Evolutionary conservation across 164 flowering plant species (phyloP), one percentile per base, ranked within the genome.

Genomic region (Amborella trichopoda): DNA sequence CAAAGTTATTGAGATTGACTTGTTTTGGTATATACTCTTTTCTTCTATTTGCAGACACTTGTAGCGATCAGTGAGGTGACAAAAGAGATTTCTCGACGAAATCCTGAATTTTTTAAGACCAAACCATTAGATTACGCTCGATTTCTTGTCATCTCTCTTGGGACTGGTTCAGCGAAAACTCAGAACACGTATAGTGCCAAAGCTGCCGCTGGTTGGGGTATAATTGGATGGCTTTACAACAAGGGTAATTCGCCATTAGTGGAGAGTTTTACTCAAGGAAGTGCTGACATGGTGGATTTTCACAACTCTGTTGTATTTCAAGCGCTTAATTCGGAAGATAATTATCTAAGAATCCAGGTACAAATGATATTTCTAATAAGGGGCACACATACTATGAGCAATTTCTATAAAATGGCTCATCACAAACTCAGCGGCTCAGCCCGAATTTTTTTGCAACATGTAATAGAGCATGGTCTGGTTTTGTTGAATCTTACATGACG

Each of bases 201-300:
- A 23, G 22, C 34, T 2, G 57, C 50, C 16, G 33, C 10, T 14
- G 34, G 26, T 12, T 53, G 57, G 57, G 50, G 50, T 5, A 14
- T 36, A 4, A 10, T 53, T 1, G 49, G 43, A 14, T 53, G 57
- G 57, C 13, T 52, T 3, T 13, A 21, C 2, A 33, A 36, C 16
- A 14, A 13, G 12, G 39, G 40, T 6, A 16, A 23, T 30, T 44
- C 12, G 22, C 57, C 42, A 9, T 19, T 53, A 21, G 14, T 44
- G 6, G 50, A 53, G 26, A 23, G 21, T 11, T 53, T 43, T 20
- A 32, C 25, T 36, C 49, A 34, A 23, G 41, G 42, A 18, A 53
- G 50, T 13, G 28, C 17, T 0, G 57, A 53, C 18, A 53, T 53
- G 57, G 49, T 53, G 6, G 57, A 53, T 28, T 11, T 53, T 40